Evolutionary conservation across 148 eudicot genomes (phyloP), one percentile per base, ranked within the genome.

Genomic region (Spergularia bocconei): DNA sequence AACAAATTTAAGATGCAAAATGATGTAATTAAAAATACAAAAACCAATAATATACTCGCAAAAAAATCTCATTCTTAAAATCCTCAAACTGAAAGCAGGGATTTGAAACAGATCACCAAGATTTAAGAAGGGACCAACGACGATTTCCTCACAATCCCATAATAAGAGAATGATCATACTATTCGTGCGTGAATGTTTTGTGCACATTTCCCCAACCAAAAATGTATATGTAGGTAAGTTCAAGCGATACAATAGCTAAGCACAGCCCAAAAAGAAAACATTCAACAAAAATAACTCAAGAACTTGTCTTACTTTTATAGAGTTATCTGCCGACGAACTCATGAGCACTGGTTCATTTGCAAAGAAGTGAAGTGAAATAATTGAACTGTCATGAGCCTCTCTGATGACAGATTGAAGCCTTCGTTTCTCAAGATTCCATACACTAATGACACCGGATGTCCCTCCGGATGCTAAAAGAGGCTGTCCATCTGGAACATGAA

Each of bases 361-460:
- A 71, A 96, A 82, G 78, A 96, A 96, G 82, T 91, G 94, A 68
- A 96, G 85, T 55, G 99, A 92, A 73, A 91, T 77, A 77, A 96
- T 85, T 62, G 99, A 81, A 83, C 78, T 80, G 74, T 91, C 98
- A 86, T 96, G 99, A 77, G 99, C 99, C 73, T 92, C 98, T 71
- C 77, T 87, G 66, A 92, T 92, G 69, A 96, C 91, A 59, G 91
- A 88, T 59, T 92, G 98, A n/a, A 96, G 97, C 80, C 92, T 91
- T 84, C 87, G 85, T 78, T 96, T 96, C 86, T 96, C 99, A 82
- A 96, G 98, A 86, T 96, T 91, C 99, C 99, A 96, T 81, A 96
- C 79, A 78, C 90, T 96, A 81, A 92, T 88, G 66, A 96, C 91
- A 71, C 99, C 99, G 33, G 99, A 92, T 48, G 98, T 87, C 79